phyloP scores from a whole-genome alignment of 345 rosid species.

The Euphorbia tirucalli region DNA sequence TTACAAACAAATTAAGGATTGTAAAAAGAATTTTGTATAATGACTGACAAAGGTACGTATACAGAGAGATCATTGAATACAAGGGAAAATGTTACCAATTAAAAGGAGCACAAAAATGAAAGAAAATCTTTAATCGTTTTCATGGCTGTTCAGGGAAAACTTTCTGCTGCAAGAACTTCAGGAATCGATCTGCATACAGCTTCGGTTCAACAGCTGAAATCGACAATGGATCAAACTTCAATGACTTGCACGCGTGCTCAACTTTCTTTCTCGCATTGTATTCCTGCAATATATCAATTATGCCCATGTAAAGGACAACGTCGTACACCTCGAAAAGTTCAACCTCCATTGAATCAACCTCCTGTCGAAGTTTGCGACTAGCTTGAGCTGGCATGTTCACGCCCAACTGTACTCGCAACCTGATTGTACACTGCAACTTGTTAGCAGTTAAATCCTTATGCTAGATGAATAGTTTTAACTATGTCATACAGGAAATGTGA shows the following conservation, averaged over 20 bases:
- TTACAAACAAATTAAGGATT: constrained; percentile 10
- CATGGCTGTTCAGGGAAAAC: constrained; percentile 54
- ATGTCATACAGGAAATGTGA: too few species aligned
- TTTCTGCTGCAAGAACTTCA: constrained; percentile 60
- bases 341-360: constrained; percentile 48
- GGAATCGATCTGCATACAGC: constrained; percentile 66
- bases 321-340: constrained; percentile 86
- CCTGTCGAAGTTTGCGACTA: constrained; percentile 48
- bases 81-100: too few species aligned
- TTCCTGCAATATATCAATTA: constrained; percentile 82
- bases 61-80: too few species aligned
- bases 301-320: constrained; percentile 90
- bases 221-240: constrained; percentile 53
- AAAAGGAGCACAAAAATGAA: not conserved
- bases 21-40: too few species aligned
- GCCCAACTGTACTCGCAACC: constrained; percentile 87
- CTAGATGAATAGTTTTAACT: too few species aligned
- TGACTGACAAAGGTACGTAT: too few species aligned
- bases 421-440: constrained; percentile 17
- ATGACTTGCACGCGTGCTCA: constrained; percentile 70
- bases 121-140: not conserved
- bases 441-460: not conserved
- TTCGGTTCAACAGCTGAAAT: constrained; percentile 72
- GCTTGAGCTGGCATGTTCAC: constrained; percentile 99
- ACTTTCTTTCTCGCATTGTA: constrained; percentile 74